A percentile compares a stretch with the other conserved stretches of the same genome.
These are phyloP conservation scores for Arxiozyma telluris DNA, from an alignment of 1,139 yeast species.

Conservation along the genomic window DNA sequence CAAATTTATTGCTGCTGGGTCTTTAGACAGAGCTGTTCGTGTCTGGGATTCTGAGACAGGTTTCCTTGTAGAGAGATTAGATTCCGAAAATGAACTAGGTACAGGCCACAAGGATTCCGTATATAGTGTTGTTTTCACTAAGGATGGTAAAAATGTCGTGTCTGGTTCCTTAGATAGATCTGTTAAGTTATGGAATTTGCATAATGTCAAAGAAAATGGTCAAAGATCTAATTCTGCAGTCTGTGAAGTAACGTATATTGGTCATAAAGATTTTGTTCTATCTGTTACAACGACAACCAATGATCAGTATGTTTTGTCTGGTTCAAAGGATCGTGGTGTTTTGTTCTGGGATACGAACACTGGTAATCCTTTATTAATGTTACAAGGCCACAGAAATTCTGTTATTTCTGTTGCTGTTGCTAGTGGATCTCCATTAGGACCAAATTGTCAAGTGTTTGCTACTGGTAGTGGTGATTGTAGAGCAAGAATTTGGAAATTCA, in stretches of 20 bases:
- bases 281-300: conserved; percentile 94
- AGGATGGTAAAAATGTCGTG: conserved; percentile 85
- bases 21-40: conserved; percentile 88
- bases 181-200: conserved; percentile 88
- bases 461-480: conserved; percentile 98
- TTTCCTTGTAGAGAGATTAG: conserved; percentile 83
- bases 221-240: conserved; percentile 7
- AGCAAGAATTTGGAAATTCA: conserved; percentile 85
- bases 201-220: conserved; percentile 35
- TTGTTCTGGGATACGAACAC: conserved; percentile 92
- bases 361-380: conserved; percentile 89
- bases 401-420: conserved; percentile 93
- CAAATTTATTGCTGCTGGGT: conserved; percentile 89
- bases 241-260: conserved; percentile 89
- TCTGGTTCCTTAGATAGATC: conserved; percentile 95
- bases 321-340: conserved; percentile 95
- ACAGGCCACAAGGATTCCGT: conserved; percentile 97
- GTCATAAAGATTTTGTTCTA: conserved; percentile 92
- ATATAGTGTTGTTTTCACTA: conserved; percentile 88
- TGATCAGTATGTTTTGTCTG: conserved; percentile 83
- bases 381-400: conserved; percentile 94
- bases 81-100: conserved; percentile 76
- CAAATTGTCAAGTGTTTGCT: conserved; percentile 62
- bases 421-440: conserved; percentile 59
- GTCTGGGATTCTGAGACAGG: conserved; percentile 98